Evolutionary conservation across 2,329 filamentous ascomycete genomes (phyloP), one percentile per base, ranked within the genome.

Genomic region (Trichophyton equinum): DNA sequence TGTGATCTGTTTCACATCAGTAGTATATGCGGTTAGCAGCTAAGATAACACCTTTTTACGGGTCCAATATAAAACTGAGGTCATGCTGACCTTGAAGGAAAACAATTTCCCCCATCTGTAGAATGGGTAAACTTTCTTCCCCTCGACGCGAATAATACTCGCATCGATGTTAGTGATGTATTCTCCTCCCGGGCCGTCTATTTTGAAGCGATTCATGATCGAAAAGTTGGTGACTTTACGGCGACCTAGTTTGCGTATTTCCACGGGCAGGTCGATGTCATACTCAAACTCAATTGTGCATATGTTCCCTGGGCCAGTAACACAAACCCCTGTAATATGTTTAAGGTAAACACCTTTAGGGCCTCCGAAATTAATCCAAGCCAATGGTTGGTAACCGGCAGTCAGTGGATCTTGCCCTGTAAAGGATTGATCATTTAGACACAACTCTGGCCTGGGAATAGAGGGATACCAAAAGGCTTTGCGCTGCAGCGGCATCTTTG

Each of bases 281-380:
- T 57, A 57, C 8, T 57, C 30, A 11, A 57, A 57, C 4, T 57
- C 30, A 18, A 57, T 13, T 18, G 5, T 36, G 36, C 13, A 57
- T 22, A 36, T 13, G 4, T 20, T 22, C 22, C 30, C 3, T 30
- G 11, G 13, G 4, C 15, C 5, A 40, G 15, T 38, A n/a, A 57
- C 36, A 57, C n/a, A 22, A 2, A 57, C 18, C 0, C 7, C 30
- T 36, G 25, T 57, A 5, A 57, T 1, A 36, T 36, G 9, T 57
- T n/a, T 27, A 1, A 57, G 53, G 2, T 57, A 57, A 1, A 1
- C 18, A 11, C 53, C 53, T 8, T 36, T 13, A 20, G 53, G 53
- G n/a, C 53, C 53, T 22, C 53, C 53, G 38, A 57, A 57, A 22
- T 57, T 2, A 40, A 40, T 57, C 53, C 53, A 57, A 38, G 27